A percentile compares a stretch with the other conserved stretches of the same genome.
Evolutionary conservation across 139 green algal genomes (phyloP).

Genomic region (Medakamo hakoo): DNA sequence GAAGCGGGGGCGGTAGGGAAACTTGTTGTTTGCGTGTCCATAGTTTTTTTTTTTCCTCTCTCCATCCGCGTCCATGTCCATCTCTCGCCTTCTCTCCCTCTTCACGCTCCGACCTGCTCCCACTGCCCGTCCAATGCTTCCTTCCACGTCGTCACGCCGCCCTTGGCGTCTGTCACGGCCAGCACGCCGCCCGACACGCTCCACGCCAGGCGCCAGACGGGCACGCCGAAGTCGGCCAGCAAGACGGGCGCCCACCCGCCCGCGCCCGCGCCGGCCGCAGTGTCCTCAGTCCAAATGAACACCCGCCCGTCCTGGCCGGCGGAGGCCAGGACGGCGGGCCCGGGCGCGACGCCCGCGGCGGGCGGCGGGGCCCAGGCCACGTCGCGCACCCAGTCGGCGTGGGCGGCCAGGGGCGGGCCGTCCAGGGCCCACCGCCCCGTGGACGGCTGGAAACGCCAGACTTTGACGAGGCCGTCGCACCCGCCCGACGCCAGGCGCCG

Average conservation of each 20-base stretch:
- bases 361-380: slow-evolving; percentile 74
- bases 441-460: slow-evolving; percentile 39
- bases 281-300: slow-evolving; percentile 60
- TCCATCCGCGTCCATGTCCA: not conserved
- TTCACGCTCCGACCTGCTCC: slow-evolving; percentile 52
- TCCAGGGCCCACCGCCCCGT: slow-evolving; percentile 53
- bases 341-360: too few relatives aligned
- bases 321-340: slow-evolving; percentile 52
- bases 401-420: slow-evolving; percentile 37
- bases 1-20: not conserved
- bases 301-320: slow-evolving; percentile 80
- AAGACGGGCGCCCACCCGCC: slow-evolving; percentile 42
- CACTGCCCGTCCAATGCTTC: slow-evolving; percentile 79
- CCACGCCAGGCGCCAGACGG: slow-evolving; percentile 90
- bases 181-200: slow-evolving; percentile 80
- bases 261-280: slow-evolving; percentile 23
- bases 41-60: not conserved
- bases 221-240: slow-evolving; percentile 59
- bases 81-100: not conserved
- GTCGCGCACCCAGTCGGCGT: slow-evolving; percentile 92
- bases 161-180: slow-evolving; percentile 59
- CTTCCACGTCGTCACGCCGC: slow-evolving; percentile 89
- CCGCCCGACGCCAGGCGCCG: slow-evolving; percentile 57
- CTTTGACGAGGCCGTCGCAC: slow-evolving; percentile 82
- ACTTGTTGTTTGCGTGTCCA: not conserved